These are phyloP conservation scores for Aureobasidium pullulans DNA, from an alignment of 2,329 filamentous ascomycete genomes.

Conservation along the genomic window DNA sequence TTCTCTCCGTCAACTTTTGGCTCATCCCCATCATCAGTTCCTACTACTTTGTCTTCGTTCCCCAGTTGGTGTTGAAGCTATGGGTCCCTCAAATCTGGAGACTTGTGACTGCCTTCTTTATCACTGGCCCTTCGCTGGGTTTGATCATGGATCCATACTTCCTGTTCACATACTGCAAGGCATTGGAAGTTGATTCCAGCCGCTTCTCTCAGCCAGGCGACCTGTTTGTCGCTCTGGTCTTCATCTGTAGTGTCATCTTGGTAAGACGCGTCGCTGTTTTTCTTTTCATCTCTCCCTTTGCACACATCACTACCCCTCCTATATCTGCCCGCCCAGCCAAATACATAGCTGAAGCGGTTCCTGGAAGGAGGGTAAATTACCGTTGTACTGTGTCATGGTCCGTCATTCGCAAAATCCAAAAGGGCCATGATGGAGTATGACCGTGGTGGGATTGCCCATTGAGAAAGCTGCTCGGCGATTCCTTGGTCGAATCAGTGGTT, in stretches of 20 bases:
- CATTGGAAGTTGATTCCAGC: slow-evolving; percentile 63
- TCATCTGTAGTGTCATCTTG: slow-evolving; percentile 63
- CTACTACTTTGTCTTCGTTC: slow-evolving; percentile 49
- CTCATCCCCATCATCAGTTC: slow-evolving; percentile 36
- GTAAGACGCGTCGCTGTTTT: slow-evolving; percentile 53
- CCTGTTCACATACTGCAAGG: slow-evolving; percentile 68
- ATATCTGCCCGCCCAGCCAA: slow-evolving; percentile 47
- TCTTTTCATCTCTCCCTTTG: slow-evolving; percentile 17
- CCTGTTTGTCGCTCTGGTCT: slow-evolving; percentile 71
- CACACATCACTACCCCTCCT: slow-evolving; percentile 45
- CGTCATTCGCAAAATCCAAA: slow-evolving; percentile 45
- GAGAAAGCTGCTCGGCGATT: slow-evolving; percentile 46
- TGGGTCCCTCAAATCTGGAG: slow-evolving; percentile 56
- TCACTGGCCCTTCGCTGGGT: slow-evolving; percentile 47
- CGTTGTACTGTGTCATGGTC: slow-evolving; percentile 41
- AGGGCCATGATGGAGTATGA: slow-evolving; percentile 40
- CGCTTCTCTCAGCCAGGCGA: slow-evolving; percentile 71
- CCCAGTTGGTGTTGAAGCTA: slow-evolving; percentile 37
- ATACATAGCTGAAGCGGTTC: slow-evolving; percentile 47
- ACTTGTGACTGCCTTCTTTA: slow-evolving; percentile 49
- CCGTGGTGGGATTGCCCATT: slow-evolving; percentile 47
- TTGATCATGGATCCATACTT: slow-evolving; percentile 71
- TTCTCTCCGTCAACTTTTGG: slow-evolving; percentile 54
- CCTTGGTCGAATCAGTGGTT: slow-evolving; percentile 49
- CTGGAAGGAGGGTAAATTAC: slow-evolving; percentile 48